Base-by-base conservation (phyloP, 108 stramenopile species). In the Stephanodiscus minutulus region DNA sequence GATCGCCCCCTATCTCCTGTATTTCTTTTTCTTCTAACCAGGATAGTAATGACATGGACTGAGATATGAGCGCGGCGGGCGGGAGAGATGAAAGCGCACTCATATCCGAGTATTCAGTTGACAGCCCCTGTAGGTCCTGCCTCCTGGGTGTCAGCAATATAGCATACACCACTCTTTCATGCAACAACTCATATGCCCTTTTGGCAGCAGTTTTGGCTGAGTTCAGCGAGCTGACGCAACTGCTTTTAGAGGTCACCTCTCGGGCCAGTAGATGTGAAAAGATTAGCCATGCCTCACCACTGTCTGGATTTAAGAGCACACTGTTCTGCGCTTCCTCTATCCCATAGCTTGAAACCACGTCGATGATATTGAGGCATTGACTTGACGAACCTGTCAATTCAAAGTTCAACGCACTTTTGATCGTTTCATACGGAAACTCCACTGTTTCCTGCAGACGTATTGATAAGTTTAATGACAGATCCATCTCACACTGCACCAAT, bases 221-320 rank as follows among this genome's bases (percentile, higher is more conserved):
- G 22, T 47, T n/a, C 10, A 71, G 68, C 18, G 29, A 29, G 12
- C 20, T 25, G 21, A 25, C 20, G 27, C 47, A 18, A 17, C 55
- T 35, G 41, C 24, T 48, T 41, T 43, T n/a, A 52, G 17, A 24
- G 1, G 57, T 69, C 55, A 57, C 41, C 7, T 70, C 69, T 31
- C 35, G 31, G 2, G 59, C 48, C 3, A 76, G 74, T 64, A 39
- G 50, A 28, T 64, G 75, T 29, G 74, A 74, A 18, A 76, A 74
- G 28, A 21, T 20, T 29, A 80, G 50, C 79, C 79, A 80, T 57
- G 46, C 54, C 46, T 80, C 79, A 21, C 79, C 79, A 36, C 56
- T 76, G 15, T 80, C 79, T 43, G 79, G 74, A 72, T 80, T 72
- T n/a, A 71, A 50, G 35, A 48, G 54, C 6, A 76, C 68, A 3